Base-by-base conservation (phyloP, 768 basidiomycete genomes). In the Cytidiella melzeri region DNA sequence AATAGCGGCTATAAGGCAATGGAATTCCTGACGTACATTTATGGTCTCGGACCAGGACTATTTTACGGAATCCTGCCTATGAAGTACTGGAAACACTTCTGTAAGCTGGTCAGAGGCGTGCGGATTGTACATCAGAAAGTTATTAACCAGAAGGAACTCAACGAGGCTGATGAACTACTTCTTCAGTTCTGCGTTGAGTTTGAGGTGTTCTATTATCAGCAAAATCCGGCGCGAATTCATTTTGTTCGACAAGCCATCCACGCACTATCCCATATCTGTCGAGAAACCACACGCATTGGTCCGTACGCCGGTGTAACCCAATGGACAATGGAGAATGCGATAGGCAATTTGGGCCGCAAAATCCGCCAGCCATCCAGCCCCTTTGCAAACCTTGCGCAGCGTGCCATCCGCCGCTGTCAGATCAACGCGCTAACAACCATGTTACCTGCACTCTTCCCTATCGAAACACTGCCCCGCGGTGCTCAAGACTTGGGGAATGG, bases 161-260 rank as follows among this genome's bases (percentile, higher is more conserved):
- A 18, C 5, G 18, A 52, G 1, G 67, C 62, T 0, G 62, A 71
- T 15, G 7, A 19, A 0, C 40, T 52, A 0, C 47, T 73, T 12
- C 13, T 58, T 1, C 39, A 58, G 9, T 73, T 67, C 50, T 47
- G 52, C 1, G 41, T 49, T 4, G 67, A 72, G 13, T 74, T 61
- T 53, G 69, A 74, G 52, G 18, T 43, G 0, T 47, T 71, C 0
- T 73, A 73, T 51, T 64, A 61, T 43, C 64, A 67, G 21, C 64
- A 56, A 1, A 38, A 46, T 0, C 2, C 28, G 19, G 58, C 26
- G 5, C 58, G 38, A 3, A 41, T 74, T 19, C 72, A 74, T 45
- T 69, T 73, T 47, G 19, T 56, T 11, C 59, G 58, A 1, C 70
- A 53, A 20, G 57, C 63, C 42, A 51, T 72, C 15, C 69, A 72